Evolutionary conservation across 83 land plant species (phyloP).

Genomic region (Diphasiastrum complanatum): DNA sequence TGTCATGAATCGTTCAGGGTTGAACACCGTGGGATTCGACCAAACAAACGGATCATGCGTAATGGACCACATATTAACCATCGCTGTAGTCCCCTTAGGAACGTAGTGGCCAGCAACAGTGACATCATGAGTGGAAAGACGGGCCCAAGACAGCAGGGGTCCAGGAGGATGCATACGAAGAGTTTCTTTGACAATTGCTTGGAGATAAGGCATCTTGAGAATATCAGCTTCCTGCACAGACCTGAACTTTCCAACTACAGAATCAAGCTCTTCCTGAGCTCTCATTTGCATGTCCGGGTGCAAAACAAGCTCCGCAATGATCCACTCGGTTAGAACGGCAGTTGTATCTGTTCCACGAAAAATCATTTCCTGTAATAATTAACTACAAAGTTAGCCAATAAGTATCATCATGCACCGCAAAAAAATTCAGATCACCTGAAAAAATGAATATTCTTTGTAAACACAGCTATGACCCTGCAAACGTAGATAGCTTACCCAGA

Average conservation of each 20-base stretch:
- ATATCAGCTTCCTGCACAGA: not conserved
- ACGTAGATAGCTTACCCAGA: not conserved
- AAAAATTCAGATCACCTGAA: too few species aligned
- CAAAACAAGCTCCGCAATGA: not conserved
- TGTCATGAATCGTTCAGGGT: too few species aligned
- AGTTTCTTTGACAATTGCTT: too few species aligned
- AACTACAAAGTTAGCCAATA: not conserved
- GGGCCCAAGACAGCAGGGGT: conserved; percentile 9
- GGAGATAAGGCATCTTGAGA: not conserved
- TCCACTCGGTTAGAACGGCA: not conserved
- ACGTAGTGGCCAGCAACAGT: not conserved
- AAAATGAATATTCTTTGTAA: too few species aligned
- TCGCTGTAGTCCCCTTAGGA: conserved; percentile 4
- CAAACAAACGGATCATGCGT: conserved; percentile 3
- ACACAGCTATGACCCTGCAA: not conserved
- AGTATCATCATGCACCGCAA: not conserved
- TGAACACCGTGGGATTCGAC: not conserved
- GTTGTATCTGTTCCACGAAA: too few species aligned
- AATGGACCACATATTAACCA: conserved; percentile 9
- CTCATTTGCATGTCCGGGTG: not conserved
- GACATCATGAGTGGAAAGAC: conserved; percentile 1
- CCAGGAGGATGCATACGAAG: too few species aligned
- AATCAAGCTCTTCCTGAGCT: not conserved
- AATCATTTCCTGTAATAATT: not conserved
- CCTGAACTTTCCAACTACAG: not conserved